Percentiles rank a stretch among this genome's conserved stretches.
Conservation (phyloP, 176 grass and related monocot genomes). For the Alopecurus myosuroides region DNA sequence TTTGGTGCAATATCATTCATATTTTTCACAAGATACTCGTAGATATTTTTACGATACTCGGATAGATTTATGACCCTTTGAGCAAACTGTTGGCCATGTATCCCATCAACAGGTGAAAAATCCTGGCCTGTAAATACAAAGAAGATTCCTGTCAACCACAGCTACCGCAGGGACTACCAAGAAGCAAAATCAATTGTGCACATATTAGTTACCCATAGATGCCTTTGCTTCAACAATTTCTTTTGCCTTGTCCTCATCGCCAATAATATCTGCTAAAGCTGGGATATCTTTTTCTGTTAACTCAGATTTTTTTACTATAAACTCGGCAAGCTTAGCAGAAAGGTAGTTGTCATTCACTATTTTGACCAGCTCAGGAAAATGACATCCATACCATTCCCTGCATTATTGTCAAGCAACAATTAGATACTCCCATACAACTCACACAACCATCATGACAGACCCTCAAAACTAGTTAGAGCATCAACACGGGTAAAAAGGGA, state of each 20-base stretch:
- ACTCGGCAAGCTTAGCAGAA: slow-evolving; percentile 67
- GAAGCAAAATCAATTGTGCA: neutral
- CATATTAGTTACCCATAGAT: slow-evolving; percentile 60
- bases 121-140: slow-evolving; percentile 53
- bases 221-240: slow-evolving; percentile 86
- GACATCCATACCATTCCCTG: slow-evolving; percentile 76
- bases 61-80: slow-evolving; percentile 81
- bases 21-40: slow-evolving; percentile 91
- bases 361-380: slow-evolving; percentile 77
- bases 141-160: slow-evolving; percentile 9
- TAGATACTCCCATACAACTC: neutral
- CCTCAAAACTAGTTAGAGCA: no score
- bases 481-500: no score
- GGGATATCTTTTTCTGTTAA: slow-evolving; percentile 64
- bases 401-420: neutral
- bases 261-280: slow-evolving; percentile 51
- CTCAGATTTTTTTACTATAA: slow-evolving; percentile 65
- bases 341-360: slow-evolving; percentile 77
- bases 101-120: slow-evolving; percentile 72
- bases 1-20: slow-evolving; percentile 95
- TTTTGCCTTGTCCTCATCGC: slow-evolving; percentile 78
- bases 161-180: neutral
- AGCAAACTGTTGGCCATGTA: slow-evolving; percentile 81
- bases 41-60: slow-evolving; percentile 83
- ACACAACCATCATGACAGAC: no score